Base-by-base conservation (phyloP, 257 asterid genomes). In the Verbena officinalis region DNA sequence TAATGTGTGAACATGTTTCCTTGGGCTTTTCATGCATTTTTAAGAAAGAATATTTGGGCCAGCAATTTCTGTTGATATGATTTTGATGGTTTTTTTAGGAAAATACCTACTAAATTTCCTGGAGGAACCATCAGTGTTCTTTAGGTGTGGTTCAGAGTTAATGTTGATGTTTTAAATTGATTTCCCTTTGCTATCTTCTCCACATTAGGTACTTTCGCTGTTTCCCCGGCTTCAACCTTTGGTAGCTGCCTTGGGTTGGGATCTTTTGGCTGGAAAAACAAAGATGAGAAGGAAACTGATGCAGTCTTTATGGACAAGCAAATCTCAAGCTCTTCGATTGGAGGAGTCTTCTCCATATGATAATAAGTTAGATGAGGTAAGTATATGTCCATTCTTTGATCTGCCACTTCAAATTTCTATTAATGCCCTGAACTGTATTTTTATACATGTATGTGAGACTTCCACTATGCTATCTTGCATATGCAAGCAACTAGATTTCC, bases 161-260 rank as follows among this genome's bases (percentile, higher is more conserved):
- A 34, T 59, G 49, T 43, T 73, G 56, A 55, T 6, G 11, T 59
- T 45, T 57, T 63, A 27, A 22, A 54, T 31, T 16, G 10, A 27
- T 36, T 64, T 30, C 15, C 14, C 69, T 42, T 63, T 30, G 44
- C 67, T 71, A 27, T 31, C 69, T 49, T 74, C 51, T 45, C 46
- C 42, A 27, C 74, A 50, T 70, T 77, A 93, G 99, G 84, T 90
- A 70, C 95, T 93, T 58, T 78, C 78, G 70, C 65, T 87, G 79
- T 90, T 86, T 68, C 97, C 99, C 56, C 87, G 91, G 53, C 96
- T 93, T 76, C 99, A 87, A 75, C 99, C 99, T 68, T 83, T 93
- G 74, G 90, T 87, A 61, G 94, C 99, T 58, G 96, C 83, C 66
- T 82, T 93, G 85, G 97, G 99, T 59, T 93, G 99, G 99, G 99